Evolutionary conservation across 2,329 filamentous ascomycete species (phyloP).

Genomic region (Trichoderma endophyticum): DNA sequence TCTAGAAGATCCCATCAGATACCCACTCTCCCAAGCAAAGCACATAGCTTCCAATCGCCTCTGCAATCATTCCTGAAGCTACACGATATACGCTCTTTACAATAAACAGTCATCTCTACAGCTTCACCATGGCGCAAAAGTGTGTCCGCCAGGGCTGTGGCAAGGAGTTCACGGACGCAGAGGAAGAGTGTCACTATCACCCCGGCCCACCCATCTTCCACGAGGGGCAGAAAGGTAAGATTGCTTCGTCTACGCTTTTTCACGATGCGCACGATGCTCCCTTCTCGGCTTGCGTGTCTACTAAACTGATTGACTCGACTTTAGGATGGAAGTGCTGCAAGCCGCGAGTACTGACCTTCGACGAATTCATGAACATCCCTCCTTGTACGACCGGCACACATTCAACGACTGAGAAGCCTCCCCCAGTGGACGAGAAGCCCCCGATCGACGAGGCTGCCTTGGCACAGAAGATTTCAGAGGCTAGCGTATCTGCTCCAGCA

Average conservation of each 20-base stretch:
- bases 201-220: conserved; percentile 93
- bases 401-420: conserved; percentile 74
- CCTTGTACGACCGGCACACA: conserved; percentile 93
- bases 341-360: conserved; percentile 91
- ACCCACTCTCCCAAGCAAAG: conserved; percentile 34
- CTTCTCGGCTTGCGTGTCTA: not conserved
- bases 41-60: not conserved
- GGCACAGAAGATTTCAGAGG: conserved; percentile 49
- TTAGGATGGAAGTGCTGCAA: conserved; percentile 99
- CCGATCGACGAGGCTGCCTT: conserved; percentile 41
- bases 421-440: conserved; percentile 58
- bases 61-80: not conserved
- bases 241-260: not conserved
- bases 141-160: conserved; percentile 96
- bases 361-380: conserved; percentile 91
- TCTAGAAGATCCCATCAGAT: conserved; percentile 36
- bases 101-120: not conserved
- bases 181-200: conserved; percentile 87
- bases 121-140: conserved; percentile 64
- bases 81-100: not conserved
- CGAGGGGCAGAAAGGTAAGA: conserved; percentile 92
- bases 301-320: not conserved
- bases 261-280: not conserved
- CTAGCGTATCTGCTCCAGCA: conserved; percentile 40
- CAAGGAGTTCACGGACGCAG: conserved; percentile 76